A percentile compares a stretch with the other conserved stretches of the same genome.
Evolutionary conservation across 768 basidiomycete genomes (phyloP).

Genomic region (Mycena rebaudengoi): DNA sequence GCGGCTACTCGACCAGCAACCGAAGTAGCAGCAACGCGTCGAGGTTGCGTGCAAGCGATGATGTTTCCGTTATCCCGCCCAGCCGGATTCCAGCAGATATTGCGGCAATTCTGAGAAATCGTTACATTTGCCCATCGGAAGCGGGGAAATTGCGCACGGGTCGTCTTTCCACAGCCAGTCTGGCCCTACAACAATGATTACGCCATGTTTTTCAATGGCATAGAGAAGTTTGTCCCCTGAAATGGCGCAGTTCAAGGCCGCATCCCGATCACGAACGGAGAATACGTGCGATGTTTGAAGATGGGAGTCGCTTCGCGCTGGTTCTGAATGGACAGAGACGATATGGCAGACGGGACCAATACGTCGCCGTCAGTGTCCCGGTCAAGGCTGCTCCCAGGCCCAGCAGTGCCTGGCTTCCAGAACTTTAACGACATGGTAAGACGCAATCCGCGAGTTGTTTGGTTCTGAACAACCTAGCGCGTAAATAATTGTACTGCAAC

Average conservation of each 20-base stretch:
- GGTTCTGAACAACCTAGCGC: neutral
- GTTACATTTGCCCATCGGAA: slow-evolving; percentile 21
- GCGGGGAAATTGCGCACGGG: slow-evolving; percentile 71
- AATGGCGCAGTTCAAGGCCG: slow-evolving; percentile 7
- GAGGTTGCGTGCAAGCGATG: slow-evolving; percentile 93
- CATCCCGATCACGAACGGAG: slow-evolving; percentile 2
- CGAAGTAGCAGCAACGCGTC: slow-evolving; percentile 94
- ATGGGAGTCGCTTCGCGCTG: slow-evolving; percentile 90
- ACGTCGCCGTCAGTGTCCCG: slow-evolving; percentile 82
- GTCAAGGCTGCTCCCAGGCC: slow-evolving; percentile 89
- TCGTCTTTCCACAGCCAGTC: slow-evolving; percentile 98
- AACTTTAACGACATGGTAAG: slow-evolving; percentile 71
- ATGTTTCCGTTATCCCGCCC: slow-evolving; percentile 85
- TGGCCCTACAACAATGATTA: slow-evolving; percentile 92
- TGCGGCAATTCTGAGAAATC: slow-evolving; percentile 85
- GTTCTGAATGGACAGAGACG: slow-evolving; percentile 69
- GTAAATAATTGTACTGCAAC: neutral
- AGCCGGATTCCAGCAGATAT: slow-evolving; percentile 93
- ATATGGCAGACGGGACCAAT: slow-evolving; percentile 69
- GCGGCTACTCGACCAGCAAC: slow-evolving; percentile 90
- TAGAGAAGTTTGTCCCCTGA: slow-evolving; percentile 83
- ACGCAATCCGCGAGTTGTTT: too few relatives aligned
- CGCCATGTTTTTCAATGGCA: slow-evolving; percentile 83
- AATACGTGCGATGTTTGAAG: slow-evolving; percentile 79
- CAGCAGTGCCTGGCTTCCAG: slow-evolving; percentile 90